Percentiles rank a stretch among this genome's conserved stretches.
Conservation (phyloP, 2,329 filamentous ascomycete genomes). For the Orbilia quercus region DNA sequence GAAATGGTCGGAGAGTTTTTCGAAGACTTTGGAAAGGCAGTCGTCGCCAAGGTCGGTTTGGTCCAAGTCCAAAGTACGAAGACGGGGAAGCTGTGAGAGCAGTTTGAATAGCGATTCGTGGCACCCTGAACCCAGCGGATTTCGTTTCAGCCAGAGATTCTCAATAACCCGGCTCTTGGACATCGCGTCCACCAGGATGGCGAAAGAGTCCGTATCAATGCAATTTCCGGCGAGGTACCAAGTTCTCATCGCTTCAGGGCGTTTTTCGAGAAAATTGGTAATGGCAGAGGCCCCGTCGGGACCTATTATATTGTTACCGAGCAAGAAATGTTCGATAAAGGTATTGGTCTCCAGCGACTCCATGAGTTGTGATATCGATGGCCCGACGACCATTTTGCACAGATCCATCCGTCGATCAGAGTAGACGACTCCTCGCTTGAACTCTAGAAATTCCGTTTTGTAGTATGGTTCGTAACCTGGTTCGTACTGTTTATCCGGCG, state of each 20-base stretch:
- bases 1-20: slow-evolving; percentile 61
- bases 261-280: slow-evolving; percentile 65
- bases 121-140: slow-evolving; percentile 65
- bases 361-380: slow-evolving; percentile 67
- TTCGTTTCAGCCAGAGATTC: slow-evolving; percentile 69
- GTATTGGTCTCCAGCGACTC: slow-evolving; percentile 66
- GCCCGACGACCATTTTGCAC: slow-evolving; percentile 70
- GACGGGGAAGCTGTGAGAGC: slow-evolving; percentile 64
- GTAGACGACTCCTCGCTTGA: slow-evolving; percentile 65
- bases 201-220: slow-evolving; percentile 65
- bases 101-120: slow-evolving; percentile 65
- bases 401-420: slow-evolving; percentile 69
- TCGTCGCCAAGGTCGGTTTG: slow-evolving; percentile 68
- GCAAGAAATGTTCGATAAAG: slow-evolving; percentile 68
- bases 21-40: slow-evolving; percentile 66
- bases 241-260: slow-evolving; percentile 67
- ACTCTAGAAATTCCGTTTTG: slow-evolving; percentile 62
- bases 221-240: slow-evolving; percentile 71
- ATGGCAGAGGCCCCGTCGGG: slow-evolving; percentile 66
- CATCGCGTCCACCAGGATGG: slow-evolving; percentile 65
- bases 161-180: slow-evolving; percentile 65
- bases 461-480: slow-evolving; percentile 62
- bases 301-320: slow-evolving; percentile 70
- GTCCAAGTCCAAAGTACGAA: slow-evolving; percentile 69
- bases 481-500: slow-evolving; percentile 16